These are phyloP conservation scores for Acanthamoeba rhysodes DNA, from an alignment of 208 protist species.

Conservation along the genomic window DNA sequence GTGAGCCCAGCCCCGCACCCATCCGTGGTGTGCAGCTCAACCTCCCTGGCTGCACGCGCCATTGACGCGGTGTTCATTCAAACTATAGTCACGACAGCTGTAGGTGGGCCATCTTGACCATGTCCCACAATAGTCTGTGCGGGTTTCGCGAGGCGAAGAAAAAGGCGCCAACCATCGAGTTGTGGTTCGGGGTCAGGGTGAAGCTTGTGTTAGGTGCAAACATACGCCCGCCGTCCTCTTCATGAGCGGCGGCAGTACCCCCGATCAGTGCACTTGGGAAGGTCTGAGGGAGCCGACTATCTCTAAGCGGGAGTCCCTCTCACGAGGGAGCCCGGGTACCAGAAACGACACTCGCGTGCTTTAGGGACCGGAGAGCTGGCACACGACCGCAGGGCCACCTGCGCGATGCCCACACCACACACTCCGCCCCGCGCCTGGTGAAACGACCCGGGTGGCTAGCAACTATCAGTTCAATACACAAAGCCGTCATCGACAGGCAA, in stretches of 20 bases:
- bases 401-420: slow-evolving; percentile 36
- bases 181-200: not conserved
- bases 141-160: not conserved
- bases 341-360: slow-evolving; percentile 51
- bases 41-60: no score
- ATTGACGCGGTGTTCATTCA: no score
- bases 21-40: no score
- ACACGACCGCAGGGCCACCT: slow-evolving; percentile 12
- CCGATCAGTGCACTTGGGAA: slow-evolving; percentile 39
- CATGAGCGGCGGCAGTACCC: not conserved
- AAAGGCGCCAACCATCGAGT: not conserved
- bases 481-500: slow-evolving; percentile 34
- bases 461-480: slow-evolving; percentile 68
- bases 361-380: not conserved
- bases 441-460: slow-evolving; percentile 55
- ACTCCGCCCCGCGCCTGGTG: not conserved
- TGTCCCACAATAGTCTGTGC: not conserved
- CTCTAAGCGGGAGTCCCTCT: slow-evolving; percentile 62
- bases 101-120: no score
- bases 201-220: slow-evolving; percentile 67
- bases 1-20: no score
- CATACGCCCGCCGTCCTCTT: not conserved
- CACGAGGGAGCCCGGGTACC: slow-evolving; percentile 28
- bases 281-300: slow-evolving; percentile 68
- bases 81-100: no score